Base-by-base conservation (phyloP, 2,329 filamentous ascomycete species). In the Amylocarpus encephaloides region DNA sequence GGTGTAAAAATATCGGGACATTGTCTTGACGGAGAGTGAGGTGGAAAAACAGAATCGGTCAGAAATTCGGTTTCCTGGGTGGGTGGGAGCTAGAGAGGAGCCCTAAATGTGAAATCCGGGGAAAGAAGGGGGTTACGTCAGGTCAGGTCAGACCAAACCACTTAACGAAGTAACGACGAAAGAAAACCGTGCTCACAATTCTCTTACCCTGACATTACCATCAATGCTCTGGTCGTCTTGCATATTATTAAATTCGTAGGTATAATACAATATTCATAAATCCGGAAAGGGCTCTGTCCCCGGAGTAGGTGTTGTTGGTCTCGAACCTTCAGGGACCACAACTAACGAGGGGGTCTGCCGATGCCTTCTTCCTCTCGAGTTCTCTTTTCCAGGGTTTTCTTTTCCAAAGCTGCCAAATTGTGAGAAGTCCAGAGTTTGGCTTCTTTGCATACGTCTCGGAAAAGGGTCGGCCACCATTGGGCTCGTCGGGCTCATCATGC, bases 331-430 rank as follows among this genome's bases (percentile, higher is more conserved):
- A 18, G 44, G 26, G 10, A 47, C 44, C 13, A 29, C 30, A 34
- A 26, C 26, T n/a, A 52, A 29, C 13, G 29, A 26, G 22, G 22
- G 22, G 4, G 22, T 36, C 32, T 19, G 39, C 34, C 46, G 35
- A 36, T 51, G 53, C 18, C 48, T 53, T 34, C 52, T 51, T 48
- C 46, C 50, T 11, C 48, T 33, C 38, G 53, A 41, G 22, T 30
- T 47, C 41, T 39, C 48, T 39, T 40, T 53, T 22, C 48, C 53
- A 16, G 42, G 43, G n/a, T 39, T 41, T 26, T 26, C 22, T 26
- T 26, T 26, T 26, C 22, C 22, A 26, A 26, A 26, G 22, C 4
- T 4, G 22, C 22, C 22, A 26, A 26, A 26, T 26, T 26, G 22
- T 7, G 22, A 26, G 22, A 26, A 26, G 42, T 49, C 51, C 33